Conservation (phyloP, 805 yeast genomes). For the Ogataea philodendri region DNA sequence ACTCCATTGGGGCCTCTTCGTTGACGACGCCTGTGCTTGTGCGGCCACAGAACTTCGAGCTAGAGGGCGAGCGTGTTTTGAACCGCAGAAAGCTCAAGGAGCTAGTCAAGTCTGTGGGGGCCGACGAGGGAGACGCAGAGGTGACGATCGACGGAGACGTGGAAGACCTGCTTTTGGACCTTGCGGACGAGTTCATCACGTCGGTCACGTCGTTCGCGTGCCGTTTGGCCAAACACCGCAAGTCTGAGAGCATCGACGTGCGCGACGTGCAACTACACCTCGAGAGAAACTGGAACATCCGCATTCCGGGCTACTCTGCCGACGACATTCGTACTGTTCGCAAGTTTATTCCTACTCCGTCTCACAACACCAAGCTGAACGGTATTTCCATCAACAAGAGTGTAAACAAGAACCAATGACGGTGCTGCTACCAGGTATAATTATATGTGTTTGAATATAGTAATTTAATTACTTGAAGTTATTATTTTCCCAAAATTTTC, state of each 20-base stretch:
- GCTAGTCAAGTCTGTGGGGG: conserved; percentile 75
- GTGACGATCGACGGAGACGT: conserved; percentile 92
- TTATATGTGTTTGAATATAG: no score
- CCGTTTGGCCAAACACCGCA: conserved; percentile 90
- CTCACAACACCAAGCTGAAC: conserved; percentile 63
- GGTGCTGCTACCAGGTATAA: not conserved
- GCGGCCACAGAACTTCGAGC: conserved; percentile 78
- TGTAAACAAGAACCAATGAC: conserved; percentile 46
- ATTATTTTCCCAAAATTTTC: conserved; percentile 1
- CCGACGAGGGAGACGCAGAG: conserved; percentile 89
- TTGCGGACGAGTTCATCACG: conserved; percentile 93
- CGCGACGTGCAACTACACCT: conserved; percentile 88
- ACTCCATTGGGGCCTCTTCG: conserved; percentile 67
- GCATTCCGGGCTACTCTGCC: conserved; percentile 88
- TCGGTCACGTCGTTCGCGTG: conserved; percentile 93
- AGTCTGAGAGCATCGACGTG: conserved; percentile 80
- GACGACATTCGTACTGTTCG: conserved; percentile 84
- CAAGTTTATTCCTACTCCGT: conserved; percentile 63
- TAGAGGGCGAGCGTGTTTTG: conserved; percentile 77
- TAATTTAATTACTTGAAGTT: conserved; percentile 1
- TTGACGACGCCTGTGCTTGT: conserved; percentile 73
- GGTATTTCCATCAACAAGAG: conserved; percentile 67
- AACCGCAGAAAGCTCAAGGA: conserved; percentile 89
- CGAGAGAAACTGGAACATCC: conserved; percentile 91
- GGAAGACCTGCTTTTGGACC: conserved; percentile 82